Percentiles rank a stretch among this genome's conserved stretches.
Conservation (phyloP, 139 green algal species). For the Volvox africanus region DNA sequence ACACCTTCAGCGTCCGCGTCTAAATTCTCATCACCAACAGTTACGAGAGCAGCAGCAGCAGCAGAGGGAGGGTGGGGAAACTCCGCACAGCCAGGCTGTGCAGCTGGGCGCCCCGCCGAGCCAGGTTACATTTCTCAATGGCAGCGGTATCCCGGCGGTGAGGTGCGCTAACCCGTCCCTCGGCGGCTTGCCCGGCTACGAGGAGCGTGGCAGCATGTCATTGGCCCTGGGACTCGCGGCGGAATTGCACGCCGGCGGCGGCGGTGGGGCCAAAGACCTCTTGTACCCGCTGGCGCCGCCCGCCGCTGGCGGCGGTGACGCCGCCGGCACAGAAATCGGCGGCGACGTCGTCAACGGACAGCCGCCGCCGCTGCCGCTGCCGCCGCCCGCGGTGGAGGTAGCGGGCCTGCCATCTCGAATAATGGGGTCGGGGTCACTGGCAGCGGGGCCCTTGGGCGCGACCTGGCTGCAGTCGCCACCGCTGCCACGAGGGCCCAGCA, state of each 20-base stretch:
- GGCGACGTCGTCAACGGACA: neutral
- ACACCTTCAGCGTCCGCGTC: no score
- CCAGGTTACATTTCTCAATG: neutral
- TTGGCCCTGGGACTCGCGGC: neutral
- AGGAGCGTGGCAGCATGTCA: neutral
- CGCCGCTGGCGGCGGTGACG: no score
- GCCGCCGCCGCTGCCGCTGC: neutral
- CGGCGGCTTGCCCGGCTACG: neutral
- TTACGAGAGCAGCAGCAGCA: neutral
- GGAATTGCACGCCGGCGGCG: neutral
- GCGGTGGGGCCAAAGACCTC: neutral
- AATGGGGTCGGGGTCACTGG: neutral
- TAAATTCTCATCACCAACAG: neutral
- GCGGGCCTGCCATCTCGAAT: neutral
- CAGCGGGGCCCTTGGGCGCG: neutral
- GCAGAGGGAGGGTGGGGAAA: neutral
- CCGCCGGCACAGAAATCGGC: neutral
- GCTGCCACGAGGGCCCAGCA: neutral
- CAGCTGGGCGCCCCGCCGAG: no score
- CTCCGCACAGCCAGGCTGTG: neutral
- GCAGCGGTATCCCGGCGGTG: neutral
- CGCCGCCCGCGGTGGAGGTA: neutral
- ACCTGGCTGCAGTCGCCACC: neutral
- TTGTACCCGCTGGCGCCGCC: no score
- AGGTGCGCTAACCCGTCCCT: neutral